Evolutionary conservation across 2,329 filamentous ascomycete genomes (phyloP).

Genomic region (Kalaharituber pfeilii): DNA sequence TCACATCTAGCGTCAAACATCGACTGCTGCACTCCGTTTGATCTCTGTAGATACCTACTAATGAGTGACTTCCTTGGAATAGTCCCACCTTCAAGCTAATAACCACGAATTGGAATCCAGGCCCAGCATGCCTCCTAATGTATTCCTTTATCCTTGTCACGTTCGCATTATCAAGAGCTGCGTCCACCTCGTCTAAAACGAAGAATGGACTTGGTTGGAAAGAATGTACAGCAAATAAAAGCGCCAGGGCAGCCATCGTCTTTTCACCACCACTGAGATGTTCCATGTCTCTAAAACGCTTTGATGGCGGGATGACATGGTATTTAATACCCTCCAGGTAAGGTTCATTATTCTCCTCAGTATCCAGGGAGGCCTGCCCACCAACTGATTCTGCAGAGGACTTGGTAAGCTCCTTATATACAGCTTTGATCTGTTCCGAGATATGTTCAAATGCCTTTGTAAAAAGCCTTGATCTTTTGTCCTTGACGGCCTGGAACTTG

Average conservation of each 20-base stretch:
- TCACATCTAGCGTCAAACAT: constrained; percentile 45
- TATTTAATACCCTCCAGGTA: constrained; percentile 95
- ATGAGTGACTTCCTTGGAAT: constrained; percentile 88
- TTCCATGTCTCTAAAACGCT: constrained; percentile 98
- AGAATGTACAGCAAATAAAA: constrained; percentile 90
- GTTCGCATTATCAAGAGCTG: constrained; percentile 94
- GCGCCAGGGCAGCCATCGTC: constrained; percentile 92
- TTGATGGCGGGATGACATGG: constrained; percentile 94
- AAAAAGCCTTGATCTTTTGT: constrained; percentile 69
- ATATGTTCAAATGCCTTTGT: constrained; percentile 92
- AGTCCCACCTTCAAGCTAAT: constrained; percentile 90
- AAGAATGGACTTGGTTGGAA: constrained; percentile 96
- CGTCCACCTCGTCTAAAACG: constrained; percentile 93
- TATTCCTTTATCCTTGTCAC: constrained; percentile 94
- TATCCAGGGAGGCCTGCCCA: constrained; percentile 67
- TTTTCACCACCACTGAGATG: constrained; percentile 94
- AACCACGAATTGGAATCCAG: constrained; percentile 98
- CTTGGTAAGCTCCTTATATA: constrained; percentile 89
- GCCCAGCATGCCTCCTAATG: constrained; percentile 79
- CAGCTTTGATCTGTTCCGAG: constrained; percentile 77
- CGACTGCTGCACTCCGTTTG: constrained; percentile 85
- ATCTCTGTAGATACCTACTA: constrained; percentile 91
- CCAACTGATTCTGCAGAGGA: constrained; percentile 86
- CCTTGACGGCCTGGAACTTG: constrained; percentile 67
- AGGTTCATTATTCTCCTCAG: constrained; percentile 76